Percentiles rank a stretch among this genome's conserved stretches.
Evolutionary conservation across 2,329 filamentous ascomycete species (phyloP).

Genomic region (Xylaria sp.): DNA sequence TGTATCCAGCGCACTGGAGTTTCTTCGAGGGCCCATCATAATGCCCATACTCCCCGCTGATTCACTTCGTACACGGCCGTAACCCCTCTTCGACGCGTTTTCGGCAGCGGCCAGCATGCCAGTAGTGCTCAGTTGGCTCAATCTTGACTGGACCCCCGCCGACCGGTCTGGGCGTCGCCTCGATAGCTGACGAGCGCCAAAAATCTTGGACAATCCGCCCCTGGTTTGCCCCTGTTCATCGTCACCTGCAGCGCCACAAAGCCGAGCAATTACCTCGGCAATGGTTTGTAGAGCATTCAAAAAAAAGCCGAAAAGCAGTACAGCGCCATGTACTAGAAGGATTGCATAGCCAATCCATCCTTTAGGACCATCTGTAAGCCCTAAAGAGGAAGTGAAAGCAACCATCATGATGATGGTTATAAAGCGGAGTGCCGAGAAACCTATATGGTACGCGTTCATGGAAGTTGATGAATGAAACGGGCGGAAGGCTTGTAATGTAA

Average conservation of each 20-base stretch:
- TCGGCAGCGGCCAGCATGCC: conserved; percentile 75
- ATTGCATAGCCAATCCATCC: conserved; percentile 97
- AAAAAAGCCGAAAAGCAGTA: conserved; percentile 90
- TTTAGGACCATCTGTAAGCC: conserved; percentile 77
- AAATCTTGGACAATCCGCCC: conserved; percentile 87
- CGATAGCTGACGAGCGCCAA: conserved; percentile 88
- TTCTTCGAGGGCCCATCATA: conserved; percentile 53
- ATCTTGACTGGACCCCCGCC: conserved; percentile 67
- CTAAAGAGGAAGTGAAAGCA: conserved; percentile 83
- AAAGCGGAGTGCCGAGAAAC: conserved; percentile 80
- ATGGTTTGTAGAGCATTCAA: conserved; percentile 90
- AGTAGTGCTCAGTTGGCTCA: conserved; percentile 81
- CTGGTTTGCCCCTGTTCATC: conserved; percentile 70
- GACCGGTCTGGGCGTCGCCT: conserved; percentile 72
- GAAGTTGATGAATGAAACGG: conserved; percentile 91
- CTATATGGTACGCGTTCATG: conserved; percentile 94
- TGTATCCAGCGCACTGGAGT: conserved; percentile 61
- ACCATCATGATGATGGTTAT: conserved; percentile 77
- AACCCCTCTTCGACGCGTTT: conserved; percentile 67
- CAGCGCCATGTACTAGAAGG: conserved; percentile 80
- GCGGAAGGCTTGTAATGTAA: conserved; percentile 86
- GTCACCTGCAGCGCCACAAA: conserved; percentile 82
- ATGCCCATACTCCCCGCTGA: conserved; percentile 64
- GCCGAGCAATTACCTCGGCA: conserved; percentile 82
- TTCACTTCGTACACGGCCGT: conserved; percentile 64